Conservation (phyloP, 129 eudicot genomes). For the Logfia minima region DNA sequence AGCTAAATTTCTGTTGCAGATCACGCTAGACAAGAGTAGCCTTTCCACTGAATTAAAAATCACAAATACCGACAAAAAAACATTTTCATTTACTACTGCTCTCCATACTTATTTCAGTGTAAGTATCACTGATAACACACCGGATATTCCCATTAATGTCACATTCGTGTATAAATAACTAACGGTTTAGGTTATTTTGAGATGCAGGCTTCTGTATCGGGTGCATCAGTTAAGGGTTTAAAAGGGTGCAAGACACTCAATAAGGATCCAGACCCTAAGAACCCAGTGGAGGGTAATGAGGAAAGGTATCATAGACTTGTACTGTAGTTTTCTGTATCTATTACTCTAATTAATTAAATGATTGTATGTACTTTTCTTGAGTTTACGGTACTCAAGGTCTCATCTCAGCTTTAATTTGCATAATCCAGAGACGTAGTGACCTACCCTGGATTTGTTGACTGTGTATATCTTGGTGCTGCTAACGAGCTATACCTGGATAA, state of each 20-base stretch:
- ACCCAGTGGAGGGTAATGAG: slow-evolving; percentile 76
- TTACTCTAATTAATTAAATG: no score
- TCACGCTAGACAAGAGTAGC: slow-evolving; percentile 62
- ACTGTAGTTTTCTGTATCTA: not conserved
- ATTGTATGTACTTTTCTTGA: not conserved
- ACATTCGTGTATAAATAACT: not conserved
- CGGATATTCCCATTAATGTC: not conserved
- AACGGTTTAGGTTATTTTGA: slow-evolving; percentile 15
- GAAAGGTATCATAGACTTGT: slow-evolving; percentile 55
- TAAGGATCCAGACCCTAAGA: slow-evolving; percentile 92
- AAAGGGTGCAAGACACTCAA: slow-evolving; percentile 92
- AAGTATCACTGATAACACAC: slow-evolving; percentile 32
- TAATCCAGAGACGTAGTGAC: slow-evolving; percentile 73
- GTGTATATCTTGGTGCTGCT: slow-evolving; percentile 87
- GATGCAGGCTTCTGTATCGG: slow-evolving; percentile 76
- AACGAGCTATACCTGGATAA: slow-evolving; percentile 62
- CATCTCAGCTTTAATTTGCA: slow-evolving; percentile 18
- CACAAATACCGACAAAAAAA: slow-evolving; percentile 67
- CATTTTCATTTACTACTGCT: slow-evolving; percentile 84
- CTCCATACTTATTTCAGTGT: slow-evolving; percentile 94
- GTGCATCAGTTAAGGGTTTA: slow-evolving; percentile 78
- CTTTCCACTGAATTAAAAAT: slow-evolving; percentile 84
- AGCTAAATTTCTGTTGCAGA: slow-evolving; percentile 51
- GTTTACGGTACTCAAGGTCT: not conserved
- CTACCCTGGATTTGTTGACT: slow-evolving; percentile 97